These are phyloP conservation scores for Nannochloris sp. DNA, from an alignment of 139 green algal genomes.

Conservation along the genomic window DNA sequence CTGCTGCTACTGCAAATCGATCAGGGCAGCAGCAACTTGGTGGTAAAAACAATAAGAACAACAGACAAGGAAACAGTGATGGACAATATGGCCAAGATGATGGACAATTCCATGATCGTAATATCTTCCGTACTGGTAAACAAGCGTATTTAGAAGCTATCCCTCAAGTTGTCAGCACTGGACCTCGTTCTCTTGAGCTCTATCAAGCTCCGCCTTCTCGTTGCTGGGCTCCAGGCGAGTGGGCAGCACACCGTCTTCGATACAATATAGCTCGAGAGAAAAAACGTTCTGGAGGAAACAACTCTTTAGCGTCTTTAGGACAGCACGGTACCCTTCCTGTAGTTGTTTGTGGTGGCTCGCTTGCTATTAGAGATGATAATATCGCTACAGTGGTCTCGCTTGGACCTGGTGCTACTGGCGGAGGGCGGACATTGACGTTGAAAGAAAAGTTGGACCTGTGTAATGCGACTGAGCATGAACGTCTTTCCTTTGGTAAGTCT, in stretches of 20 bases:
- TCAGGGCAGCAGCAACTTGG: too few relatives aligned
- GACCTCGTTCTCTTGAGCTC: slow-evolving; percentile 4
- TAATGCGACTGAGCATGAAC: slow-evolving; percentile 42
- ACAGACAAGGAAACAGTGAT: too few relatives aligned
- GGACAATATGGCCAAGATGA: too few relatives aligned
- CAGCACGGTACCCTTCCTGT: too few relatives aligned
- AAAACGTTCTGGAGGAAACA: not conserved
- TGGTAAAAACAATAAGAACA: too few relatives aligned
- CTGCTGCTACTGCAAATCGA: too few relatives aligned
- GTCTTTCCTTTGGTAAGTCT: slow-evolving; percentile 78
- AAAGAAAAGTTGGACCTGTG: slow-evolving; percentile 24
- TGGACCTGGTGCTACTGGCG: not conserved
- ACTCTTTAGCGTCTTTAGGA: not conserved
- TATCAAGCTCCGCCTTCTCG: slow-evolving; percentile 31
- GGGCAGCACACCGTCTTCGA: slow-evolving; percentile 18
- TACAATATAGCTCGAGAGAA: not conserved
- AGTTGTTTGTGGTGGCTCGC: slow-evolving; percentile 4
- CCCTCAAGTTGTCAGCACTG: slow-evolving; percentile 40
- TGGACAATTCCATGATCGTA: too few relatives aligned
- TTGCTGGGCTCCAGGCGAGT: slow-evolving; percentile 35
- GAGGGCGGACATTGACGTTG: not conserved
- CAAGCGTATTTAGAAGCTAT: slow-evolving; percentile 59
- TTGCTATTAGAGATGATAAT: slow-evolving; percentile 1
- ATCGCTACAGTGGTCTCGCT: slow-evolving; percentile 5
- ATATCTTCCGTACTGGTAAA: slow-evolving; percentile 45